phyloP scores from a whole-genome alignment of 805 yeast species.

The Saccharomyces cerevisiae region DNA sequence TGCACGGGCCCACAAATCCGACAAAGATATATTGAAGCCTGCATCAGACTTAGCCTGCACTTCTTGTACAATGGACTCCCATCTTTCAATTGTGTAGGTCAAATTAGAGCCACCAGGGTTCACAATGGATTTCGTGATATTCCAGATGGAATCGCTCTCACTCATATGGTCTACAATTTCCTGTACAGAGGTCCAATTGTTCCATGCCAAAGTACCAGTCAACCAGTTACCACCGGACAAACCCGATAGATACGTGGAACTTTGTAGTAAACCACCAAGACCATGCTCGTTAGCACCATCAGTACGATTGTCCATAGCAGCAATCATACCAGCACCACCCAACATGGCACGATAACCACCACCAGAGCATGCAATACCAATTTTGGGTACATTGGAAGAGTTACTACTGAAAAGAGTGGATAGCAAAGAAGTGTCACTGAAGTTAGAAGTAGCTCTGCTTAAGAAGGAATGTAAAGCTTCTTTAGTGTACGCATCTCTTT shows the following conservation, averaged over 20 bases:
- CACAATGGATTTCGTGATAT: conserved; percentile 51
- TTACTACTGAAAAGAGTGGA: conserved; percentile 4
- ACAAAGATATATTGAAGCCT: conserved; percentile 56
- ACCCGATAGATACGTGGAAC: conserved; percentile 65
- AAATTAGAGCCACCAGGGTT: conserved; percentile 57
- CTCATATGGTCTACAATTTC: conserved; percentile 38
- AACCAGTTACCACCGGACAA: conserved; percentile 85
- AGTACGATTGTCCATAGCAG: conserved; percentile 72
- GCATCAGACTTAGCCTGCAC: conserved; percentile 47
- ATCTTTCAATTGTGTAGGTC: conserved; percentile 41
- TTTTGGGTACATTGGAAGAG: conserved; percentile 32
- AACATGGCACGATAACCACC: conserved; percentile 89
- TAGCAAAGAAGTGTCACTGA: conserved; percentile 19
- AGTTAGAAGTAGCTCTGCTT: conserved; percentile 13
- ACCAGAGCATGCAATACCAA: conserved; percentile 61
- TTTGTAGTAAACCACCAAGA: conserved; percentile 66
- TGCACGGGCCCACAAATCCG: conserved; percentile 77
- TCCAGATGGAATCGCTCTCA: conserved; percentile 51
- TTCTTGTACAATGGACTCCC: conserved; percentile 46
- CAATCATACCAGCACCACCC: conserved; percentile 74
- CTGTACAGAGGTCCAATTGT: conserved; percentile 67
- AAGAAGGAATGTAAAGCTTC: conserved; percentile 10
- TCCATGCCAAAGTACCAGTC: conserved; percentile 56
- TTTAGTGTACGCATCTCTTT: conserved; percentile 13
- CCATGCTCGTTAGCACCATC: conserved; percentile 44